phyloP scores from a whole-genome alignment of 2,329 filamentous ascomycete genomes.

The Colletotrichum kahawae region DNA sequence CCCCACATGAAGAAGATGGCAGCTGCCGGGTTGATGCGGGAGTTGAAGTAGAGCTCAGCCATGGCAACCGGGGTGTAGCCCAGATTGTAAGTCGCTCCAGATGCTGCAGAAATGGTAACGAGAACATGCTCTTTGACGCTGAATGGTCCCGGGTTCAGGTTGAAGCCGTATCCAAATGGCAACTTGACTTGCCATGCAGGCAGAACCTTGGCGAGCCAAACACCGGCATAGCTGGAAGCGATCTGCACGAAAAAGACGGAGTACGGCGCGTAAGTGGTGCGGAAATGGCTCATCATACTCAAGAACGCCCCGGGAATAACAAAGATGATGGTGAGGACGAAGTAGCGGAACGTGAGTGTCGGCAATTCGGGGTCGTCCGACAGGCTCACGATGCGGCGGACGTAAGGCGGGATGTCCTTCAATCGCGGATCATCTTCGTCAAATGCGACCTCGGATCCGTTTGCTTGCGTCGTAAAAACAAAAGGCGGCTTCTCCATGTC shows the following conservation, averaged over 20 bases:
- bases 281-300: constrained; percentile 47
- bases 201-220: constrained; percentile 55
- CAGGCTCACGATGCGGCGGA: constrained; percentile 12
- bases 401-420: constrained; percentile 55
- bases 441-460: constrained; percentile 31
- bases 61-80: constrained; percentile 33
- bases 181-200: constrained; percentile 51
- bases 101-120: constrained; percentile 54
- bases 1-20: constrained; percentile 66
- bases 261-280: constrained; percentile 36
- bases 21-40: constrained; percentile 55
- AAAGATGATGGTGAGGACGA: constrained; percentile 56
- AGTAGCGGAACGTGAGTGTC: constrained; percentile 64
- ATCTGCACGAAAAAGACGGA: constrained; percentile 52
- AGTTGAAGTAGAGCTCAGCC: constrained; percentile 61
- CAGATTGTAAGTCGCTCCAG: constrained; percentile 55
- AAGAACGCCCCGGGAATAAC: constrained; percentile 61
- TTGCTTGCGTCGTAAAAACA: constrained; percentile 23
- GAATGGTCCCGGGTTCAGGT: constrained; percentile 49
- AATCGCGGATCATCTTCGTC: constrained; percentile 55
- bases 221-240: constrained; percentile 58
- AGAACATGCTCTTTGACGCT: constrained; percentile 55
- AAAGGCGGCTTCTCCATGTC: constrained; percentile 27
- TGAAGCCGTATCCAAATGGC: constrained; percentile 54
- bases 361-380: constrained; percentile 54